Conservation (phyloP, 352 stramenopile genomes). For the Globisporangium echinulatum region DNA sequence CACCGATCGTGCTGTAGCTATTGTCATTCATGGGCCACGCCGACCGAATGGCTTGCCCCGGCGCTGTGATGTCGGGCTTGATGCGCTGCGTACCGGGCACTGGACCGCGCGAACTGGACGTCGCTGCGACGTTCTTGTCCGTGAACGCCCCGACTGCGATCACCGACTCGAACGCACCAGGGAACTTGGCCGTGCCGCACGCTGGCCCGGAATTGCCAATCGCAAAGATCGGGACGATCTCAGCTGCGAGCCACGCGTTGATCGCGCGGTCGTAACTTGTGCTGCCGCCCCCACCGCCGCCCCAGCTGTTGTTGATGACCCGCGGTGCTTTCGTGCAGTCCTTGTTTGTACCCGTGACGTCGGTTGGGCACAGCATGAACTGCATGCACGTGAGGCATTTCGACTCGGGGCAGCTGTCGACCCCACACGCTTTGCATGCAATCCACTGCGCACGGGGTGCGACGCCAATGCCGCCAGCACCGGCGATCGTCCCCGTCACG, state of each 20-base stretch:
- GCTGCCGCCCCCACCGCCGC: no score
- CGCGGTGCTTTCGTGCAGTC: no score
- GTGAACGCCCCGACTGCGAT: constrained; percentile 22
- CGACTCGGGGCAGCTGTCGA: neutral
- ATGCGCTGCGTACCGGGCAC: neutral
- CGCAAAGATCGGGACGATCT: constrained; percentile 2
- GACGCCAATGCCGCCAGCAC: constrained; percentile 8
- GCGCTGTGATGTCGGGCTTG: constrained; percentile 18
- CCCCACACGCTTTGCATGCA: constrained; percentile 4
- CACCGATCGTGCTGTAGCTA: constrained; percentile 1
- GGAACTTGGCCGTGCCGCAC: constrained; percentile 13
- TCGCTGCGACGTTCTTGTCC: constrained; percentile 10
- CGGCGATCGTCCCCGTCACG: constrained; percentile 11
- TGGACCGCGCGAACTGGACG: constrained; percentile 2
- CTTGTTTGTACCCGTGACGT: no score
- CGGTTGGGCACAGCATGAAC: neutral
- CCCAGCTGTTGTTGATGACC: no score
- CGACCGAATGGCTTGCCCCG: constrained; percentile 7
- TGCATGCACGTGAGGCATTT: neutral
- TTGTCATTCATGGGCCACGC: neutral
- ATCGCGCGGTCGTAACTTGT: no score
- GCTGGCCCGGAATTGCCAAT: constrained; percentile 19
- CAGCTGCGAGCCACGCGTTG: neutral
- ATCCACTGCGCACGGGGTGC: constrained; percentile 14
- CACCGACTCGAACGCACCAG: constrained; percentile 15